These are phyloP conservation scores for Alternaria postmessia DNA, from an alignment of 2,329 filamentous ascomycete genomes.

Conservation along the genomic window DNA sequence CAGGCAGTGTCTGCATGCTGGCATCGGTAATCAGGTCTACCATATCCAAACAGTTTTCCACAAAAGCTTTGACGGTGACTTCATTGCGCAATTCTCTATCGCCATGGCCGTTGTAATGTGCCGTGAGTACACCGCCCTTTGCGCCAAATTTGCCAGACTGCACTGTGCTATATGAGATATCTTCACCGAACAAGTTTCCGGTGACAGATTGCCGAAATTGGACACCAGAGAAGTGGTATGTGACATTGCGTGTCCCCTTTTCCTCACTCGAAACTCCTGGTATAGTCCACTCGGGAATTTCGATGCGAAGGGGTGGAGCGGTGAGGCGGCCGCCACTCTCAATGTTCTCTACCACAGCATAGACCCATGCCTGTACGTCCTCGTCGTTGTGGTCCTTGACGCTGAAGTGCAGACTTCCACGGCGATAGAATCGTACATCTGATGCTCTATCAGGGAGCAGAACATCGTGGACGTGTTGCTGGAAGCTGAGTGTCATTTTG, in stretches of 20 bases:
- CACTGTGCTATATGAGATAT: constrained; percentile 28
- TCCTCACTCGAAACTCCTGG: constrained; percentile 20
- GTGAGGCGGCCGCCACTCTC: constrained; percentile 38
- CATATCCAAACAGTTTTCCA: constrained; percentile 27
- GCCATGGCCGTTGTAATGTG: constrained; percentile 17
- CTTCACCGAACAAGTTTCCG: constrained; percentile 20
- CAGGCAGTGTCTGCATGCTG: constrained; percentile 23
- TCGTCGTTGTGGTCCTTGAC: constrained; percentile 15
- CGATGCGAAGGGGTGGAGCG: constrained; percentile 37
- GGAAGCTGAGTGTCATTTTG: constrained; percentile 32
- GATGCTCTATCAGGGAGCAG: constrained; percentile 39
- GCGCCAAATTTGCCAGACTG: constrained; percentile 42
- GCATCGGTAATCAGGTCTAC: constrained; percentile 33
- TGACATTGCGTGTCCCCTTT: constrained; percentile 21
- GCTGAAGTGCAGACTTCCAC: constrained; percentile 25
- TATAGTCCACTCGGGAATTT: constrained; percentile 43
- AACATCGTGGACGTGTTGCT: constrained; percentile 36
- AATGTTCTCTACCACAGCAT: constrained; percentile 33
- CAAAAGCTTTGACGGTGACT: constrained; percentile 24
- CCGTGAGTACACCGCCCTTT: constrained; percentile 29
- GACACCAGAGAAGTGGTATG: constrained; percentile 42
- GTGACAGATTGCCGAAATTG: constrained; percentile 37
- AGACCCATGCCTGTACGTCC: constrained; percentile 28
- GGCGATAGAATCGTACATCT: constrained; percentile 40
- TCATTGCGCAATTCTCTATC: constrained; percentile 15